phyloP scores from a whole-genome alignment of 805 yeast species.

The Cyberlindnera subsufficiens region DNA sequence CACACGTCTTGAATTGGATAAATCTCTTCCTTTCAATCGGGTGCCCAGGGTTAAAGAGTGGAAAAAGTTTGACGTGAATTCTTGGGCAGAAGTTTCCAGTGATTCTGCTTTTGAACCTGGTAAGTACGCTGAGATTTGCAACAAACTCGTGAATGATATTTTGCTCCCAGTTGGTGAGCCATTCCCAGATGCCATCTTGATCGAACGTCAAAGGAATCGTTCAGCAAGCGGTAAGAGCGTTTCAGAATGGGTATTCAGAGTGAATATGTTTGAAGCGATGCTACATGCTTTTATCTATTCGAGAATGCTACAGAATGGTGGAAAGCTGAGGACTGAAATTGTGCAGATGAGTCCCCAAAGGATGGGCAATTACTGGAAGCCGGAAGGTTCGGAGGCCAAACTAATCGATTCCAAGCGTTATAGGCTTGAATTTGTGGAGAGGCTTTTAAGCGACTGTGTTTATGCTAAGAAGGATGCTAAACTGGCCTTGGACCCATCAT shows the following conservation, averaged over 20 bases:
- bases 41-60: conserved; percentile 27
- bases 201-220: conserved; percentile 55
- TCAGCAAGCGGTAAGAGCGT: conserved; percentile 40
- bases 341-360: conserved; percentile 16
- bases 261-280: conserved; percentile 51
- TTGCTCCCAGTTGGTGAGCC: conserved; percentile 14
- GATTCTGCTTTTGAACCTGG: conserved; percentile 19
- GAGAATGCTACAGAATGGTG: not conserved
- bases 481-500: not conserved
- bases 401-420: conserved; percentile 12
- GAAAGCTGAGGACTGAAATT: conserved; percentile 8
- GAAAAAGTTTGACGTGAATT: conserved; percentile 28
- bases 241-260: conserved; percentile 44
- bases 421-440: conserved; percentile 15
- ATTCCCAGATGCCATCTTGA: conserved; percentile 36
- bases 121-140: conserved; percentile 19
- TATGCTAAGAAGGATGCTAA: not conserved
- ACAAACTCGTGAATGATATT: conserved; percentile 22
- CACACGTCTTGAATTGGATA: conserved; percentile 21
- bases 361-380: conserved; percentile 21
- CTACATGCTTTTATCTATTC: conserved; percentile 26
- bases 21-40: conserved; percentile 15
- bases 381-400: conserved; percentile 3
- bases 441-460: conserved; percentile 3
- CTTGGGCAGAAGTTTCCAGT: conserved; percentile 8